Conservation (phyloP, 179 eudicot genomes). For the Drosera spatulata region DNA sequence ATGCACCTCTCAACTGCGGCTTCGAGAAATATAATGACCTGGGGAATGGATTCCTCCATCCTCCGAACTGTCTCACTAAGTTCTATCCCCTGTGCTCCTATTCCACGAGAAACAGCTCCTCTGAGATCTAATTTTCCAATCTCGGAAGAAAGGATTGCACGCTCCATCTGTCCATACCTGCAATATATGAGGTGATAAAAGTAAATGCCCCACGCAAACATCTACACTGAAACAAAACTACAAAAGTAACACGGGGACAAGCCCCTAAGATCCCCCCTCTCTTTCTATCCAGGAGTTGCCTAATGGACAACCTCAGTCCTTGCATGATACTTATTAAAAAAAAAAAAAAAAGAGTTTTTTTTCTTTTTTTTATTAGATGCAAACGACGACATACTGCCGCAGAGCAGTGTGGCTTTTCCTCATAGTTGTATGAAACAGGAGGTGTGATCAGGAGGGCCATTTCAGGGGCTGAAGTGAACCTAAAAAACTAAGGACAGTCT, state of each 20-base stretch:
- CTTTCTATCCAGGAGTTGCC: too few species aligned
- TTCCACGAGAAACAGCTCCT: slow-evolving; percentile 82
- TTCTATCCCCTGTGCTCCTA: slow-evolving; percentile 94
- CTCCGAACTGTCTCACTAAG: slow-evolving; percentile 96
- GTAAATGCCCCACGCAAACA: too few species aligned
- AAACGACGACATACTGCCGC: too few species aligned
- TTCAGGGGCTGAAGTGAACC: not conserved
- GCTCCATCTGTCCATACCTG: slow-evolving; percentile 97
- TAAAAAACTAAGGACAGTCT: not conserved
- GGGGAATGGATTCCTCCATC: slow-evolving; percentile 95
- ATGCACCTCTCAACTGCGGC: slow-evolving; percentile 88
- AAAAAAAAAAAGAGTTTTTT: too few species aligned
- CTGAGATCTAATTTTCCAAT: slow-evolving; percentile 77
- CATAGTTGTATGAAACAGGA: too few species aligned
- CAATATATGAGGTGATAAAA: slow-evolving; percentile 5
- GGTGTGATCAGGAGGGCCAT: not conserved
- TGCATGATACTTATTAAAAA: too few species aligned
- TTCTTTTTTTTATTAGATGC: too few species aligned
- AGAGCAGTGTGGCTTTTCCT: too few species aligned
- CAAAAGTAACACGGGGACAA: too few species aligned
- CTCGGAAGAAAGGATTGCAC: slow-evolving; percentile 68
- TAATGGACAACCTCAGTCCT: too few species aligned
- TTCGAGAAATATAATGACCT: slow-evolving; percentile 85
- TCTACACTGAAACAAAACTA: too few species aligned
- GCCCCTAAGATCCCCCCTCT: too few species aligned